A percentile compares a stretch with the other conserved stretches of the same genome.
These are phyloP conservation scores for Aspergillus spinulosporus DNA, from an alignment of 2,329 filamentous ascomycete genomes.

Conservation along the genomic window DNA sequence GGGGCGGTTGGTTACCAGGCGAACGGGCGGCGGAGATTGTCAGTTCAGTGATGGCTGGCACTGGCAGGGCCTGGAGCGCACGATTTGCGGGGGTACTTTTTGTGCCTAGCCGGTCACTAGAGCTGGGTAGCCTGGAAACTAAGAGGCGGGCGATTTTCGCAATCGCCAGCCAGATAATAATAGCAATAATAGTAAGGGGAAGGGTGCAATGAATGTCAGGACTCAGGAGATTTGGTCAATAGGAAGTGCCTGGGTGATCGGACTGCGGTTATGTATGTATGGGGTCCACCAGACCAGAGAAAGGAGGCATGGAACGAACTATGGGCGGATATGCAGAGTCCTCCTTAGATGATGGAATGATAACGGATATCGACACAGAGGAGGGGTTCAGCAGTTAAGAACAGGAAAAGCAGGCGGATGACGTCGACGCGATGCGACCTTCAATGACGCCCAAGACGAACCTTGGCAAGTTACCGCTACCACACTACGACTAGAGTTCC, in stretches of 20 bases:
- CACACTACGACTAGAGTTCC: conserved; percentile 2
- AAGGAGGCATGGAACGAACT: conserved; percentile 3
- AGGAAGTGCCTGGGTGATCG: conserved; percentile 16
- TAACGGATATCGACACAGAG: neutral
- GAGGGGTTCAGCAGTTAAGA: conserved; percentile 13
- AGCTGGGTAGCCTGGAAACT: neutral
- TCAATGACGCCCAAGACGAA: conserved; percentile 23
- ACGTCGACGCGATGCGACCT: conserved; percentile 37
- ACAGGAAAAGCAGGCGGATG: conserved; percentile 30
- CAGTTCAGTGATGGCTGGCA: conserved; percentile 6
- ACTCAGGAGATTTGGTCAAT: neutral
- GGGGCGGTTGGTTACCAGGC: conserved; percentile 33
- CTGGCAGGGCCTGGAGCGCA: conserved; percentile 24
- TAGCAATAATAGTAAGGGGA: conserved; percentile 3
- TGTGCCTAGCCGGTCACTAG: conserved; percentile 6
- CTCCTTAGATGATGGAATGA: neutral
- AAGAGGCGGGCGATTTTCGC: neutral
- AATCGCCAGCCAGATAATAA: conserved; percentile 9
- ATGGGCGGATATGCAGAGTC: neutral
- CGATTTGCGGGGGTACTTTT: conserved; percentile 31
- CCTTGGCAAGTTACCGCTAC: conserved; percentile 1
- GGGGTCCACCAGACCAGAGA: conserved; percentile 12
- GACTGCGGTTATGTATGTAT: conserved; percentile 15
- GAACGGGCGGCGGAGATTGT: conserved; percentile 23
- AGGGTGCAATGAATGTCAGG: neutral